Conservation (phyloP, 2,329 filamentous ascomycete genomes). For the Penicillium sp. region DNA sequence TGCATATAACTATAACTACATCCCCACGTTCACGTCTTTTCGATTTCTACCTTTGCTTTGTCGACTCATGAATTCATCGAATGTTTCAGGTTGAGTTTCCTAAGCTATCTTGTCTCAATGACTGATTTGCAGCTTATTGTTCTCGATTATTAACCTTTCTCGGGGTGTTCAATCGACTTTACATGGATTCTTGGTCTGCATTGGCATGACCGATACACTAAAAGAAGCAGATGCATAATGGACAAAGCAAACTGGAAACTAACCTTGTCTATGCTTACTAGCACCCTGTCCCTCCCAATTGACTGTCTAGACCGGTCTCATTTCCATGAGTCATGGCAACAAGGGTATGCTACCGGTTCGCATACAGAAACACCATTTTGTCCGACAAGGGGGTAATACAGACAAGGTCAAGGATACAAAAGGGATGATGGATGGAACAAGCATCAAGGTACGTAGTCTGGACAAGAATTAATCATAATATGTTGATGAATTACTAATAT, state of each 20-base stretch:
- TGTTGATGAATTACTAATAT: conserved; percentile 14
- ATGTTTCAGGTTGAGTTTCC: background rate
- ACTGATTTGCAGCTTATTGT: background rate
- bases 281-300: too few relatives aligned
- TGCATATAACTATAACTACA: background rate
- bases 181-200: too few relatives aligned
- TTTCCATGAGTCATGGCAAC: background rate
- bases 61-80: background rate
- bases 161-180: background rate
- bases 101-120: background rate
- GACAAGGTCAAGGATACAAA: background rate
- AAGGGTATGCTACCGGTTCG: background rate
- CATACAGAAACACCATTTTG: too few relatives aligned
- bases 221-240: background rate
- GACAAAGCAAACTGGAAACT: background rate
- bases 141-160: background rate
- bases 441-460: background rate
- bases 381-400: background rate
- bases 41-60: background rate
- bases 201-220: too few relatives aligned
- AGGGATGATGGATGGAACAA: background rate
- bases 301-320: background rate
- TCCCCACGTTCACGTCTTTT: background rate
- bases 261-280: background rate
- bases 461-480: background rate